These are phyloP conservation scores for Wickerhamomyces mucosus DNA, from an alignment of 805 yeast species.

Conservation along the genomic window DNA sequence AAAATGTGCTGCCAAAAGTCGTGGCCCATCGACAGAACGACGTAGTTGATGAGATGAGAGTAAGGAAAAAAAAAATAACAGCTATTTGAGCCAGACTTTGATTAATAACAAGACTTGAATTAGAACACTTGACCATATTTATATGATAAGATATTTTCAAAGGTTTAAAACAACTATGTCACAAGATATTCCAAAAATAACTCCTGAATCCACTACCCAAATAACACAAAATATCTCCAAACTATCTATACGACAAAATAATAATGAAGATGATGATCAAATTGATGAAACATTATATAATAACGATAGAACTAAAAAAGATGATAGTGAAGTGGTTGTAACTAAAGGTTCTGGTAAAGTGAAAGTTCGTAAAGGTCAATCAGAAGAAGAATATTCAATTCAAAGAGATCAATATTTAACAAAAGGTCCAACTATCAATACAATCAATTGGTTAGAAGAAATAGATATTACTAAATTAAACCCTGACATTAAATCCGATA, in stretches of 20 bases:
- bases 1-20: too few relatives aligned
- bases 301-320: constrained; percentile 13
- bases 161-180: too few relatives aligned
- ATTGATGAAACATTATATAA: constrained; percentile 1
- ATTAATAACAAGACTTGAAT: too few relatives aligned
- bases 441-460: constrained; percentile 32
- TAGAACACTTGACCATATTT: too few relatives aligned
- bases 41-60: too few relatives aligned
- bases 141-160: too few relatives aligned
- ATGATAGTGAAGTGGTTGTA: constrained; percentile 32
- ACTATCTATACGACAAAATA: not conserved
- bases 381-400: constrained; percentile 47
- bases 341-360: constrained; percentile 36
- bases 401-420: constrained; percentile 43
- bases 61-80: too few relatives aligned
- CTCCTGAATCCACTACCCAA: not conserved
- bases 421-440: constrained; percentile 51
- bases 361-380: constrained; percentile 57
- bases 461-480: constrained; percentile 20
- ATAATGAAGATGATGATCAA: not conserved
- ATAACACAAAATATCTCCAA: not conserved
- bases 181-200: too few relatives aligned
- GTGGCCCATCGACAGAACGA: too few relatives aligned
- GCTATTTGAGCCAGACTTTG: too few relatives aligned
- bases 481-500: constrained; percentile 37